Evolutionary conservation across 768 basidiomycete species (phyloP), one percentile per base, ranked within the genome.

Genomic region (Phanerochaete carnosa): DNA sequence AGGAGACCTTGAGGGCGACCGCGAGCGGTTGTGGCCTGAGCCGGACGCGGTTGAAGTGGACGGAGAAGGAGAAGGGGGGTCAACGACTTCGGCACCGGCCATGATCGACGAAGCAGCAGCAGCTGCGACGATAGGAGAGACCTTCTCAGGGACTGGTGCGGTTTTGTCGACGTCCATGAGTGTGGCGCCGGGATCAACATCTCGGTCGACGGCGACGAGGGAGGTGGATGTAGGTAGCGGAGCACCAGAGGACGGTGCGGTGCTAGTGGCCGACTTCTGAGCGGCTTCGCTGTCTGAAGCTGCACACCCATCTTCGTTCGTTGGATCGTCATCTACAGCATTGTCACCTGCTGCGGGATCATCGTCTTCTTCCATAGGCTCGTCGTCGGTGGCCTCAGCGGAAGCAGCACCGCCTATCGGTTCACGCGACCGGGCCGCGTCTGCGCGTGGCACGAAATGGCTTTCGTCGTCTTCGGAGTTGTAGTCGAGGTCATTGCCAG

Each of bases 41-140:
- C 45, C 57, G n/a, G 55, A 49, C 13, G 56, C 59, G 1, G 74
- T 70, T 16, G 74, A 73, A 16, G 69, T 63, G 5, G 78, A 76
- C 0, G 74, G 59, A 1, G 75, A 66, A 1, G 78, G 74, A 0
- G 80, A 78, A 4, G 75, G 71, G 1, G 77, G 73, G 12, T 72
- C 73, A 16, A 79, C 62, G 50, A 79, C 70, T 12, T 72, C 65
- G 0, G 79, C 74, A 23, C 77, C 78, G 7, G 80, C 77, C 78
- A 81, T 81, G 37, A 80, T 81, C 13, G 81, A 80, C n/a, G 79
- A 77, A 3, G 77, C 74, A 6, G 79, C 76, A 0, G 75, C 78
- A 4, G 76, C 75, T 0, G 75, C 73, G 37, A 72, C 64, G 28
- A 72, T 66, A 45, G 73, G 70, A 13, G 70, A 67, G 49, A 68